These are phyloP conservation scores for Eucalyptus victrix DNA, from an alignment of 345 rosid genomes.

Conservation along the genomic window DNA sequence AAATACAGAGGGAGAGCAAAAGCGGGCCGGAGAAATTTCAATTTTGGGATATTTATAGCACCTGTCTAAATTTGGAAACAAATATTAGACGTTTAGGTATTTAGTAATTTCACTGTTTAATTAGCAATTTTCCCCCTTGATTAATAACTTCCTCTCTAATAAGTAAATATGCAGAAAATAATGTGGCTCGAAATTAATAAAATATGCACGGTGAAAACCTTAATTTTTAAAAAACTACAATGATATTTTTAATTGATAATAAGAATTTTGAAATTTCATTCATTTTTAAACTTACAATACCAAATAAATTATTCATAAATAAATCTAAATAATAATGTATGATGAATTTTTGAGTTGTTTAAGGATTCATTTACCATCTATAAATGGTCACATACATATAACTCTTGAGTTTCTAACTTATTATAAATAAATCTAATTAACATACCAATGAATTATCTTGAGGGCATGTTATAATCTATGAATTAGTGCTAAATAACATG, in stretches of 20 bases:
- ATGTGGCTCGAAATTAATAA: no score
- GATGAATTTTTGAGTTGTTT: fast-evolving
- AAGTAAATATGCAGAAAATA: neutral
- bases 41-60: neutral
- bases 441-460: fast-evolving
- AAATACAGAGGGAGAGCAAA: neutral
- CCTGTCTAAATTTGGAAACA: no score
- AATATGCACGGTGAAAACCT: fast-evolving
- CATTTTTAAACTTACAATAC: fast-evolving
- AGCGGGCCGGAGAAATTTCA: neutral
- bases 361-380: neutral
- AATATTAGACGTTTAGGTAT: no score
- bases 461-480: fast-evolving
- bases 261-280: fast-evolving
- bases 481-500: fast-evolving
- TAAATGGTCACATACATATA: no score
- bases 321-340: fast-evolving
- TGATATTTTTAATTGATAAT: fast-evolving
- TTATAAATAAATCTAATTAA: neutral
- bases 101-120: fast-evolving
- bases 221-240: neutral
- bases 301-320: fast-evolving
- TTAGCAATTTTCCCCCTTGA: neutral
- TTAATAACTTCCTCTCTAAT: neutral
- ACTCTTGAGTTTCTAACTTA: fast-evolving